These are phyloP conservation scores for Penicillium griseofulvum DNA, from an alignment of 2,329 filamentous ascomycete genomes.

Conservation along the genomic window DNA sequence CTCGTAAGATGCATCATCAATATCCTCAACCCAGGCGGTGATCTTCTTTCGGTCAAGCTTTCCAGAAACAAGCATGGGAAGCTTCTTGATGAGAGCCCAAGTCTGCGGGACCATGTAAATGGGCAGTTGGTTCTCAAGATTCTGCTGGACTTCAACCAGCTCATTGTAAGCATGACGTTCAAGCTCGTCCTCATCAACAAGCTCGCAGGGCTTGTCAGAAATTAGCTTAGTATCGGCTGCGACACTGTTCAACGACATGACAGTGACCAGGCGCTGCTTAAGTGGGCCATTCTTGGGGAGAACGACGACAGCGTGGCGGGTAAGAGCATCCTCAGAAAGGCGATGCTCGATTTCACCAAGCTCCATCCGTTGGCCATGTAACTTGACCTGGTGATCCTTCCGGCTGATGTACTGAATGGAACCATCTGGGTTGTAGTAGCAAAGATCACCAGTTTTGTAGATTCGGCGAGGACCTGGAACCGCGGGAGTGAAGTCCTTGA, in stretches of 20 bases:
- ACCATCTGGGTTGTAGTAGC: constrained; percentile 34
- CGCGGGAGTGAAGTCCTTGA: constrained; percentile 14
- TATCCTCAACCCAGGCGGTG: constrained; percentile 45
- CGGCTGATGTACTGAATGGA: constrained; percentile 50
- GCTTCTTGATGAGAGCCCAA: constrained; percentile 39
- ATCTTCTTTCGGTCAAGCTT: constrained; percentile 42
- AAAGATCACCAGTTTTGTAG: constrained; percentile 35
- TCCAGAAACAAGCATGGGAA: constrained; percentile 41
- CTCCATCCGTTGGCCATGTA: constrained; percentile 65
- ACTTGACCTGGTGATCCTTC: constrained; percentile 65
- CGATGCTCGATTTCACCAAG: constrained; percentile 50
- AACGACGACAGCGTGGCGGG: constrained; percentile 44
- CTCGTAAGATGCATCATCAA: constrained; percentile 41
- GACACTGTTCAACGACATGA: constrained; percentile 39
- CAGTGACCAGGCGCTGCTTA: constrained; percentile 46
- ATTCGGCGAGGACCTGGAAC: constrained; percentile 17
- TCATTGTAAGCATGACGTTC: constrained; percentile 24
- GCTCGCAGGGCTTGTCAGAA: constrained; percentile 32
- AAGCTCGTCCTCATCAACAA: constrained; percentile 28
- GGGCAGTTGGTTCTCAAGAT: constrained; percentile 43
- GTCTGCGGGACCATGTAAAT: constrained; percentile 47
- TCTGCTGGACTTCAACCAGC: constrained; percentile 37
- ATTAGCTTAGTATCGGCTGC: constrained; percentile 25
- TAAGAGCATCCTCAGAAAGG: constrained; percentile 29
- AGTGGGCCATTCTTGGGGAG: constrained; percentile 44